A percentile compares a stretch with the other conserved stretches of the same genome.
Conservation (phyloP, 2,329 filamentous ascomycete species). For the Basipetospora chlamydospora region DNA sequence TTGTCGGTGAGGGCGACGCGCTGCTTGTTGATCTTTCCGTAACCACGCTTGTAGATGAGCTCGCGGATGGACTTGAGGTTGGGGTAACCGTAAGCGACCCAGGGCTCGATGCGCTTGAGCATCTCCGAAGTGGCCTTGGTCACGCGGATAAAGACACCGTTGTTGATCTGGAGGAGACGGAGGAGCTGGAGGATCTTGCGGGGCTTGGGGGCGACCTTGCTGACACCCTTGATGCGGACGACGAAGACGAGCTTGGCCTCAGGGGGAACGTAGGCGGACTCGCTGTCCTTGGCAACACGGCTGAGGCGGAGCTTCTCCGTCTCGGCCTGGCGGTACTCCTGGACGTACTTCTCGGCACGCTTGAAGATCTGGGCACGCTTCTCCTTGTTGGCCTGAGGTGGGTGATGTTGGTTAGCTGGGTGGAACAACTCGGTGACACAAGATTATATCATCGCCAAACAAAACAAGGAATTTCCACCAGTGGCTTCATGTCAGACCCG, state of each 20-base stretch:
- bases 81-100: conserved; percentile 98
- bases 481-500: conserved; percentile 65
- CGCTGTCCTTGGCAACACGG: conserved; percentile 80
- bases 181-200: conserved; percentile 99
- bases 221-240: conserved; percentile 99
- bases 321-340: conserved; percentile 98
- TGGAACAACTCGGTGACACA: too few species aligned
- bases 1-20: conserved; percentile 94
- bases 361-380: conserved; percentile 99
- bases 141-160: conserved; percentile 92
- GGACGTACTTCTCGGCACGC: conserved; percentile 98
- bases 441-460: conserved; percentile 18
- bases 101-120: conserved; percentile 97
- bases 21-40: conserved; percentile 98
- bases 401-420: conserved; percentile 4
- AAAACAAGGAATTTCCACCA: conserved; percentile 6
- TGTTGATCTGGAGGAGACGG: conserved; percentile 99
- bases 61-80: conserved; percentile 99
- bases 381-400: conserved; percentile 79
- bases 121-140: conserved; percentile 98
- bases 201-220: conserved; percentile 99
- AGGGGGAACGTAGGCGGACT: conserved; percentile 85
- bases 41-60: conserved; percentile 99
- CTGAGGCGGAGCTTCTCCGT: conserved; percentile 93
- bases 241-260: conserved; percentile 97